Percentiles rank a stretch among this genome's conserved stretches.
These are phyloP conservation scores for Phytophthora tentaculata DNA, from an alignment of 352 stramenopile species.

Conservation along the genomic window DNA sequence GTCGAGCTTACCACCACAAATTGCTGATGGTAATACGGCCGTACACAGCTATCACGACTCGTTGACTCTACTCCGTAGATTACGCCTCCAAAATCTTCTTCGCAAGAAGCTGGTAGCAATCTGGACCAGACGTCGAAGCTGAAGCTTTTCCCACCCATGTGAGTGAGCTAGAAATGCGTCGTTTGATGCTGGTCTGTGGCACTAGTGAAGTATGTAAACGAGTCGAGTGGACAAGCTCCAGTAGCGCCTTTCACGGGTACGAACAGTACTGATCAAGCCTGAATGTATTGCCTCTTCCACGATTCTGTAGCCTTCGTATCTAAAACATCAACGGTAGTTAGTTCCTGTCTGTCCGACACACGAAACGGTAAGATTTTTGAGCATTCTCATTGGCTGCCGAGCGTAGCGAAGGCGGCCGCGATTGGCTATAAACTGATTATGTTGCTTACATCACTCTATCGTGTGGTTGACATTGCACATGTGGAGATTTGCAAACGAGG, in stretches of 20 bases:
- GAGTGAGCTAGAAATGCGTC: conserved; percentile 5
- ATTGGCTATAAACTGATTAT: too few species aligned
- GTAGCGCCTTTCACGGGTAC: conserved; percentile 3
- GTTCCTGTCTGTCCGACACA: too few species aligned
- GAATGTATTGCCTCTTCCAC: conserved; percentile 23
- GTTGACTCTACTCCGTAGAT: conserved; percentile 22
- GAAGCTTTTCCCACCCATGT: conserved; percentile 17
- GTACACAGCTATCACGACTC: not conserved
- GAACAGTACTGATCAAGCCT: conserved; percentile 24
- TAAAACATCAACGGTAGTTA: too few species aligned
- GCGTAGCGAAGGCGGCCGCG: too few species aligned
- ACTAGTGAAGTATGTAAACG: conserved; percentile 13
- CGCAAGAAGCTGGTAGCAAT: conserved; percentile 5
- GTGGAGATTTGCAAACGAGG: too few species aligned
- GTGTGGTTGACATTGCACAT: too few species aligned
- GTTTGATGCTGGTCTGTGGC: not conserved
- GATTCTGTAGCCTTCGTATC: too few species aligned
- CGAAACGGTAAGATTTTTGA: too few species aligned
- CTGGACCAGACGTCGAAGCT: conserved; percentile 27
- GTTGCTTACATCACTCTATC: too few species aligned
- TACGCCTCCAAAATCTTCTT: conserved; percentile 9
- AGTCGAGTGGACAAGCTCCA: conserved; percentile 6
- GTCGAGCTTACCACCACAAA: conserved; percentile 32
- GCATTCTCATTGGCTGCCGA: too few species aligned
- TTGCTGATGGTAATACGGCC: conserved; percentile 32